Evolutionary conservation across 768 basidiomycete genomes (phyloP), one percentile per base, ranked within the genome.

Genomic region (Candolleomyces efflorescens): DNA sequence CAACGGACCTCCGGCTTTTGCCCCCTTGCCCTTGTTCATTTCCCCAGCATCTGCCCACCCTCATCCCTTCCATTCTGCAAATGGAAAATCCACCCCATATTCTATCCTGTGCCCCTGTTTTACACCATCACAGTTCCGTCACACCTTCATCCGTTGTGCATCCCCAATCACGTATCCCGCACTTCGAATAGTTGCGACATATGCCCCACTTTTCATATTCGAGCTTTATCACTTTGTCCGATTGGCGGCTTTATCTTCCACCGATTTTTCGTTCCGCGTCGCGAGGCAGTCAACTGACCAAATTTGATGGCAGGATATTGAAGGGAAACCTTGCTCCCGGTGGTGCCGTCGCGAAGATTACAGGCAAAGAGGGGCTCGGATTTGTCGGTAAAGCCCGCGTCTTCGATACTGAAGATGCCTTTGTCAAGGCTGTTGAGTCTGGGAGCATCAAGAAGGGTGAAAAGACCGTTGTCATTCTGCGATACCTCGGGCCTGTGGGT

Each of bases 401-500:
- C 2, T 99, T 98, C 69, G 93, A 98, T 69, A 82, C 83, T 18
- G 97, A 99, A 71, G 88, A 87, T 60, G 90, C 82, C 54, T 94
- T 98, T 64, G 82, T 90, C 62, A 80, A 82, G 60, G 97, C 96
- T 11, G 90, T 98, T 43, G 93, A 97, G 71, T 82, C 74, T 56
- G 92, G 90, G 41, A 85, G 85, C 20, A 90, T 98, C 76, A 91
- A 91, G 71, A 86, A 89, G 72, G 94, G 94, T 6, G 94, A 97
- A 75, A 99, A 98, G 82, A 95, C 93, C 1, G 96, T 97, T 17
- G 92, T 90, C 56, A 90, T 99, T 56, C 78, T 99, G 68, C 82
- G 97, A 49, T 98, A 99, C 71, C 86, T 99, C 63, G 97, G 97
- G 49, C 96, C 96, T 26, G 90, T 93, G 76, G 96, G 96, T 60